Percentiles rank a stretch among this genome's conserved stretches.
phyloP scores from a whole-genome alignment of 805 yeast genomes.

The Metschnikowia bowlesiae region DNA sequence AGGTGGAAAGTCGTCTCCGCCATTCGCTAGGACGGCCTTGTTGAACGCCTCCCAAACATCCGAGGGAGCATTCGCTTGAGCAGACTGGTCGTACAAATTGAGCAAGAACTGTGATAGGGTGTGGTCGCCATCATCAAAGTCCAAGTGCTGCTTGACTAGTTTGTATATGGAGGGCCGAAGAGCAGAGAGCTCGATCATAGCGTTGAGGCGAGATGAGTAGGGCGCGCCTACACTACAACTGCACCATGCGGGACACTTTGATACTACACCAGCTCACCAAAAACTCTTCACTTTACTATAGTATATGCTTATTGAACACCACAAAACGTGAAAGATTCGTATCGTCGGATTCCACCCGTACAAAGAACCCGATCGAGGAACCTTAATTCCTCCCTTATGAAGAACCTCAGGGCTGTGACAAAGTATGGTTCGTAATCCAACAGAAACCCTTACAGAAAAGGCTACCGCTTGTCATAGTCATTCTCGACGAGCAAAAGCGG shows the following conservation, averaged over 20 bases:
- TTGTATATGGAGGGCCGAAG: constrained; percentile 5
- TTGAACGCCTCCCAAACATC: constrained; percentile 9
- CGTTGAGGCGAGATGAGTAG: background rate
- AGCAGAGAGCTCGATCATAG: constrained; percentile 1
- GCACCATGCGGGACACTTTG: background rate
- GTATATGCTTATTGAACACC: background rate
- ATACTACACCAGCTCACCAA: background rate
- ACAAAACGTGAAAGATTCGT: too few species aligned
- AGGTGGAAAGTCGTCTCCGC: constrained; percentile 38
- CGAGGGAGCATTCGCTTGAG: constrained; percentile 3
- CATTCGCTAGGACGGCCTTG: constrained; percentile 27
- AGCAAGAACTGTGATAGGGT: constrained; percentile 27
- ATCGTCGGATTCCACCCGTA: background rate
- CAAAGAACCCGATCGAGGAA: too few species aligned
- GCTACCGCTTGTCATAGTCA: background rate
- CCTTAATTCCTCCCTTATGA: too few species aligned
- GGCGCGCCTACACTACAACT: background rate
- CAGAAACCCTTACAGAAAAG: background rate
- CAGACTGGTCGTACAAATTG: constrained; percentile 21
- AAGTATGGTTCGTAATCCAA: background rate
- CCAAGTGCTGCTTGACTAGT: constrained; percentile 11
- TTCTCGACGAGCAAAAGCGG: too few species aligned
- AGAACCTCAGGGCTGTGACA: background rate
- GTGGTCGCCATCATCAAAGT: constrained; percentile 15
- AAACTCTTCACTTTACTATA: background rate